A percentile compares a stretch with the other conserved stretches of the same genome.
These are phyloP conservation scores for Cladosporium colombiae DNA, from an alignment of 2,329 filamentous ascomycete genomes.

Conservation along the genomic window DNA sequence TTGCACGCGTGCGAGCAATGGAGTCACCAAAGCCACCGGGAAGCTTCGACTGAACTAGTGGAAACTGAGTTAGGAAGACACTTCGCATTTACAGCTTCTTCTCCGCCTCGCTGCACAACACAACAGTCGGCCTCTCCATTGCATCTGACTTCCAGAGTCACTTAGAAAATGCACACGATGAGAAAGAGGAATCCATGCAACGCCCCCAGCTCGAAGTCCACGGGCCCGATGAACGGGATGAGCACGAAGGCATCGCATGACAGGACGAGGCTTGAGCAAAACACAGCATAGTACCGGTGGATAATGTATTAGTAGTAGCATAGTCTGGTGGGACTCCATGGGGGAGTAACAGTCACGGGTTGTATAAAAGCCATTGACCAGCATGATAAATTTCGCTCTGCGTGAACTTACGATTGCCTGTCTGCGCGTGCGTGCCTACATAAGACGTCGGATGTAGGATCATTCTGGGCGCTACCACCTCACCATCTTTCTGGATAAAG, in stretches of 20 bases:
- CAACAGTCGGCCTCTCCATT: background rate
- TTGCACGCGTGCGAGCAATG: conserved; percentile 28
- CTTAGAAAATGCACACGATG: background rate
- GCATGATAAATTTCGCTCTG: background rate
- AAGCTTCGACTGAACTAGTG: conserved; percentile 15
- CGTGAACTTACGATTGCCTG: background rate
- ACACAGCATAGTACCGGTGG: background rate
- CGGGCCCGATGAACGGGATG: background rate
- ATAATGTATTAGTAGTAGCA: conserved; percentile 12
- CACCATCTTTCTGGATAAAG: background rate
- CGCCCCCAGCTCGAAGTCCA: background rate
- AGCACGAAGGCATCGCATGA: conserved; percentile 5
- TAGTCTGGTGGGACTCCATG: background rate
- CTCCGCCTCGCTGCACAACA: background rate
- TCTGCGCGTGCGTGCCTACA: background rate
- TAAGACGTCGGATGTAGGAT: background rate
- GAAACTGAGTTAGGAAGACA: background rate
- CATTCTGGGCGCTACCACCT: background rate
- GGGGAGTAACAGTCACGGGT: background rate
- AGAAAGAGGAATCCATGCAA: background rate
- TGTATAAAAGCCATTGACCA: background rate
- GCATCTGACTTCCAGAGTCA: background rate
- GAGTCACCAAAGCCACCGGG: conserved; percentile 17
- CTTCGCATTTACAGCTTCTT: background rate
- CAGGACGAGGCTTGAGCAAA: background rate